Conservation (phyloP, 192 early-diverging fungal species). For the Dimargaris verticillata region DNA sequence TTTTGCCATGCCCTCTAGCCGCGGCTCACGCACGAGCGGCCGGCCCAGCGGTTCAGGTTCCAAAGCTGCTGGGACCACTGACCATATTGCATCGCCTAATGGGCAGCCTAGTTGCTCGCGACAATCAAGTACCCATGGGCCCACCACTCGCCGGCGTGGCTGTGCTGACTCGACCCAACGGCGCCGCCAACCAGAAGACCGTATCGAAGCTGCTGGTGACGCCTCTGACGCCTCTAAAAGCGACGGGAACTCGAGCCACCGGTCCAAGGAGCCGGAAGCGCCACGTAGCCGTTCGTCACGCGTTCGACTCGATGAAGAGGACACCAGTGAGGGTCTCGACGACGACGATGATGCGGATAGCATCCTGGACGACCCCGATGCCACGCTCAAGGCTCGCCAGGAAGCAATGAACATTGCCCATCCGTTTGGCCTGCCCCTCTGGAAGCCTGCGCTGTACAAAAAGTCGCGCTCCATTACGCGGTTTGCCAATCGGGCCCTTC, state of each 20-base stretch:
- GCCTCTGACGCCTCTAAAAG: neutral
- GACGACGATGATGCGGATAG: constrained; percentile 12
- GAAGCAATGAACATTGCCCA: constrained; percentile 65
- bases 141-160: no score
- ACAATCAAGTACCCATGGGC: no score
- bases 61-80: no score
- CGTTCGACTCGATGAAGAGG: neutral
- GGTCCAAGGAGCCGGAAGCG: neutral
- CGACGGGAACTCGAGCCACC: neutral
- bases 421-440: constrained; percentile 87
- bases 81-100: no score
- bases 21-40: no score
- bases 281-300: constrained; percentile 6
- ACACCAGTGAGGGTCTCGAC: neutral
- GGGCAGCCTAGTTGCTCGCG: no score
- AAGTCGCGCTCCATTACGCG: constrained; percentile 75
- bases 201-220: no score
- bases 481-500: constrained; percentile 64
- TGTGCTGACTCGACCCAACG: no score
- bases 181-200: no score
- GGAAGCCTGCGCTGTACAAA: constrained; percentile 96
- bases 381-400: constrained; percentile 27
- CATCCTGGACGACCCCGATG: constrained; percentile 20
- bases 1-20: no score
- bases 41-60: no score